Base-by-base conservation (phyloP, 306 rosid species). In the Lotus japonicus region DNA sequence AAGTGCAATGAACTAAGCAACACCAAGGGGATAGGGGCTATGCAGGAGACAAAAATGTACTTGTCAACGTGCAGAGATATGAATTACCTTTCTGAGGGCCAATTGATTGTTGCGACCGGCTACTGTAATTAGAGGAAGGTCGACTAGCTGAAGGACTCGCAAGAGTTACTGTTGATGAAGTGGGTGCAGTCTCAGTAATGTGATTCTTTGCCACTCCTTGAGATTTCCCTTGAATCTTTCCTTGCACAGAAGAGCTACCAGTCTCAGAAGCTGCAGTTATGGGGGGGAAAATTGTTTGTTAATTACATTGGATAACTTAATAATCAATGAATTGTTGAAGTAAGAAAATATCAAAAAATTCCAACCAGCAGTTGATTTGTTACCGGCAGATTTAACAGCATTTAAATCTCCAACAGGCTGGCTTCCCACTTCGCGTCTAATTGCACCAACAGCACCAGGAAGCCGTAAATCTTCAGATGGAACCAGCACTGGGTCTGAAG, bases 31-130 rank as follows among this genome's bases (percentile, higher is more conserved):
- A 44, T 4, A 14, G 35, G 49, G 59, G 56, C 35, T 28, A 58
- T 13, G 48, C 58, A 58, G 62, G 9, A 64, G 68, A 52, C 14
- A 73, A 23, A 72, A 64, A 13, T 41, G 49, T 19, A 13, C 9
- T 62, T 52, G 69, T 56, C 2, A 39, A 46, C 46, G 41, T 17
- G 60, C 35, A 64, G 41, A 58, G 31, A 53, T 31, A 23, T 18
- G 48, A 13, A 44, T 12, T 83, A 95, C 99, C 97, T 86, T 85
- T 95, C 77, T 86, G 96, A 68, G 83, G 21, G 55, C 91, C 90
- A 80, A 45, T 64, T 72, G 52, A 41, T 76, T 81, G 97, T 71
- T 88, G 90, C 6, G 92, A 77, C 58, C 92, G 83, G 66, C 69
- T 88, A 70, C 73, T 84, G 69, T 85, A 78, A 76, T 87, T 90